Conservation (phyloP, 2,329 filamentous ascomycete genomes). For the Lithohypha guttulata region DNA sequence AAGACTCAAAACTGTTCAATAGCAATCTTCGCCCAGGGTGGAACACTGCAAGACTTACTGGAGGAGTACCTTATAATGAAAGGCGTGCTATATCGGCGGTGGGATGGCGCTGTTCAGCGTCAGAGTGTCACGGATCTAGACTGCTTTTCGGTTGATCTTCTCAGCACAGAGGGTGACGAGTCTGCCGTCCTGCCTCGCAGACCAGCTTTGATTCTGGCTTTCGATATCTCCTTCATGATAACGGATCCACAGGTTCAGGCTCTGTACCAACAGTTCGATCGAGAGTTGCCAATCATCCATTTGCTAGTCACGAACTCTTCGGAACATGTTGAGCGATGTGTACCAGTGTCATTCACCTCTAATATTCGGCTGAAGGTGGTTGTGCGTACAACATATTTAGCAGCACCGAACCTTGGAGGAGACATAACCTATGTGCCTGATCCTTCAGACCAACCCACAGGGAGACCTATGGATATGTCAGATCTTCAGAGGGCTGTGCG, state of each 20-base stretch:
- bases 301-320: constrained; percentile 36
- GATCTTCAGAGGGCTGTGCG: constrained; percentile 26
- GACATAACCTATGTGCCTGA: constrained; percentile 15
- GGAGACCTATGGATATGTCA: constrained; percentile 22
- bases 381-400: constrained; percentile 18
- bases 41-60: constrained; percentile 29
- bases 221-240: constrained; percentile 38
- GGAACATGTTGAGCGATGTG: constrained; percentile 36
- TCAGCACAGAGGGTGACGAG: constrained; percentile 28
- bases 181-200: constrained; percentile 29
- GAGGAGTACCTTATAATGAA: constrained; percentile 35
- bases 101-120: constrained; percentile 18
- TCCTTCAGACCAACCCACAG: constrained; percentile 17
- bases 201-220: constrained; percentile 29
- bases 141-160: constrained; percentile 26
- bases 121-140: constrained; percentile 6
- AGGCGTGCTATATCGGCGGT: constrained; percentile 23
- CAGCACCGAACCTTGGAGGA: constrained; percentile 17
- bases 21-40: constrained; percentile 29
- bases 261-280: constrained; percentile 28
- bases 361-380: constrained; percentile 18
- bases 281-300: constrained; percentile 34
- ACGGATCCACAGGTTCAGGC: constrained; percentile 30
- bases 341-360: constrained; percentile 24
- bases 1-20: constrained; percentile 29